Evolutionary conservation across 768 basidiomycete species (phyloP).

Genomic region (Amanita molliuscula): DNA sequence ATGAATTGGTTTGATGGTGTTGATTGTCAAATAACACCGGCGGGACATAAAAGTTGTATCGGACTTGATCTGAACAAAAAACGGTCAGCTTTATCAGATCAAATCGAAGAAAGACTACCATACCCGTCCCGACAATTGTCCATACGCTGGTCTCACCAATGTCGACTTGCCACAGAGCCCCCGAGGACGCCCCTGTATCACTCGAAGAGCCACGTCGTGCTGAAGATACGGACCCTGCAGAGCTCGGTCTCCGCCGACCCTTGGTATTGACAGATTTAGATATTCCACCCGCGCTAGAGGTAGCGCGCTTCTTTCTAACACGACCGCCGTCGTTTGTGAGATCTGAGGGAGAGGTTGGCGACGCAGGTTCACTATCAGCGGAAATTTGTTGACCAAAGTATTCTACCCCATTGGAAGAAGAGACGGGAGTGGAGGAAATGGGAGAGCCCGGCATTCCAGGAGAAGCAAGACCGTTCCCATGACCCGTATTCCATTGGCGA

Average conservation of each 20-base stretch:
- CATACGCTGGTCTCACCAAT: conserved; percentile 91
- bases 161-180: conserved; percentile 81
- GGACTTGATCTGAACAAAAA: conserved; percentile 59
- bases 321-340: conserved; percentile 74
- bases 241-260: conserved; percentile 65
- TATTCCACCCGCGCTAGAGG: conserved; percentile 58
- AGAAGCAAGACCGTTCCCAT: conserved; percentile 34
- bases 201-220: conserved; percentile 56
- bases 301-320: conserved; percentile 76
- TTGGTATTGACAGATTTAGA: conserved; percentile 37
- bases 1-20: conserved; percentile 58
- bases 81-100: conserved; percentile 11
- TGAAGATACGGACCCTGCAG: conserved; percentile 63
- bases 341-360: conserved; percentile 59
- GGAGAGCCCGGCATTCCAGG: conserved; percentile 64
- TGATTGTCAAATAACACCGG: conserved; percentile 76
- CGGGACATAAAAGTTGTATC: conserved; percentile 91
- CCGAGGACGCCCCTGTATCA: conserved; percentile 63
- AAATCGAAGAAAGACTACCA: conserved; percentile 12
- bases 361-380: conserved; percentile 57
- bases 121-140: conserved; percentile 90
- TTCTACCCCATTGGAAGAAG: conserved; percentile 43
- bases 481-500: conserved; percentile 59
- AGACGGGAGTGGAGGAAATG: conserved; percentile 49
- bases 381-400: conserved; percentile 49